Conservation (phyloP, 208 protist genomes). For the Cochliopodium minus region DNA sequence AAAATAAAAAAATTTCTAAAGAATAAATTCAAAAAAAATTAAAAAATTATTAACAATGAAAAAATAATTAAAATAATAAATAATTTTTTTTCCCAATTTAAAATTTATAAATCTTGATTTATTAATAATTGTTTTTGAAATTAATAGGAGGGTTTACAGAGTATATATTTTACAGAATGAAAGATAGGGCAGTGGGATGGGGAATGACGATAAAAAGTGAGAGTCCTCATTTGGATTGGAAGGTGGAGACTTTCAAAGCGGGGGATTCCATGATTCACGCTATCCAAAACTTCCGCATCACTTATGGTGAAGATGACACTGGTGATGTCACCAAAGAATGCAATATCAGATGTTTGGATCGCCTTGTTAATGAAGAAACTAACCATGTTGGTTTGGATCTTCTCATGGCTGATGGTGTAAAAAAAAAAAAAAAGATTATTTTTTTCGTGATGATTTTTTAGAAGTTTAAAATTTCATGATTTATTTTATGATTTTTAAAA, state of each 20-base stretch:
- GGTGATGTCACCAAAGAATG: conserved; percentile 28
- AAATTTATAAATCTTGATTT: no score
- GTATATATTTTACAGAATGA: conserved; percentile 1
- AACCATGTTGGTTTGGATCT: conserved; percentile 15
- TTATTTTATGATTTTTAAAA: no score
- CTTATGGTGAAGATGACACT: conserved; percentile 9
- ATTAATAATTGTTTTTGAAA: no score
- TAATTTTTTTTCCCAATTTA: no score
- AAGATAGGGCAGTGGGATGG: conserved; percentile 8
- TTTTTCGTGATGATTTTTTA: no score
- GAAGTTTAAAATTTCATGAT: no score
- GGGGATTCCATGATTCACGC: no score
- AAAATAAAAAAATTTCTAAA: no score
- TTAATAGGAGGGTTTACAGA: conserved; percentile 9
- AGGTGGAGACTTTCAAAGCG: conserved; percentile 20
- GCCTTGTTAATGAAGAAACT: conserved; percentile 18
- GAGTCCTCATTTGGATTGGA: conserved; percentile 18
- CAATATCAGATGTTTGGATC: conserved; percentile 17
- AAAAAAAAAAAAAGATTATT: no score
- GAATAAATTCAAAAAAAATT: no score
- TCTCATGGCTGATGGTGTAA: conserved; percentile 23
- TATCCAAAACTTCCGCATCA: neutral
- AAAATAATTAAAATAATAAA: no score
- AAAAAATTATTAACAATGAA: no score
- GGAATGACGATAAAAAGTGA: conserved; percentile 25